phyloP scores from a whole-genome alignment of 2,329 filamentous ascomycete genomes.

The Meredithiella fracta region DNA sequence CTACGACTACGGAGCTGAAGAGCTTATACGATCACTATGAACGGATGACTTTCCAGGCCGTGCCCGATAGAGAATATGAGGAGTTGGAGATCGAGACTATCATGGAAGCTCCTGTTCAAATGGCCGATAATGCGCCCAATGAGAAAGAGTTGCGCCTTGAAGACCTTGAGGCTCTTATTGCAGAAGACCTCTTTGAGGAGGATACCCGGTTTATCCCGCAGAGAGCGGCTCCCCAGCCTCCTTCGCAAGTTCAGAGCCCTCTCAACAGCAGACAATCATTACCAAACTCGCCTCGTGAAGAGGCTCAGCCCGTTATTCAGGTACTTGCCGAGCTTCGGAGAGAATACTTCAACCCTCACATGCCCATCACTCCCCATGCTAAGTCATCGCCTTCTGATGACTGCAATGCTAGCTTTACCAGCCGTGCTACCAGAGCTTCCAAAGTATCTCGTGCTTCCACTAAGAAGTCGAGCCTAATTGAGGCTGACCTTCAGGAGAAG shows the following conservation, averaged over 20 bases:
- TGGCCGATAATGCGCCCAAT: constrained; percentile 12
- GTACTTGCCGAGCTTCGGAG: not conserved
- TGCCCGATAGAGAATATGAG: constrained; percentile 17
- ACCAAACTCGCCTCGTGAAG: constrained; percentile 15
- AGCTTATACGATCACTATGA: constrained; percentile 43
- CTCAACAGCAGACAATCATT: not conserved
- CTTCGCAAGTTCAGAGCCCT: not conserved
- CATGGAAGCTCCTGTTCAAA: not conserved
- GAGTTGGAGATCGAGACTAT: constrained; percentile 15
- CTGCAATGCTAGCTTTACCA: constrained; percentile 36
- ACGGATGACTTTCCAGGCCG: constrained; percentile 34
- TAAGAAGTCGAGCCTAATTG: constrained; percentile 27
- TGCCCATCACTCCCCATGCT: constrained; percentile 3
- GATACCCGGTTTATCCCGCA: constrained; percentile 8
- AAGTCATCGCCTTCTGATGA: constrained; percentile 18
- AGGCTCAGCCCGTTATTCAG: constrained; percentile 7
- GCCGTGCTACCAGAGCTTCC: constrained; percentile 37
- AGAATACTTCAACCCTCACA: constrained; percentile 10
- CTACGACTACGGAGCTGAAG: constrained; percentile 26
- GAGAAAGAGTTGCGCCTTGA: constrained; percentile 14
- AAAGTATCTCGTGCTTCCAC: constrained; percentile 34
- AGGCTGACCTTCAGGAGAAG: constrained; percentile 36
- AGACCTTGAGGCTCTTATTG: constrained; percentile 2
- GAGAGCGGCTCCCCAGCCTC: not conserved
- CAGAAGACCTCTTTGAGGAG: constrained; percentile 7